These are phyloP conservation scores for Grosmannia clavigera DNA, from an alignment of 2,329 filamentous ascomycete genomes.

Conservation along the genomic window DNA sequence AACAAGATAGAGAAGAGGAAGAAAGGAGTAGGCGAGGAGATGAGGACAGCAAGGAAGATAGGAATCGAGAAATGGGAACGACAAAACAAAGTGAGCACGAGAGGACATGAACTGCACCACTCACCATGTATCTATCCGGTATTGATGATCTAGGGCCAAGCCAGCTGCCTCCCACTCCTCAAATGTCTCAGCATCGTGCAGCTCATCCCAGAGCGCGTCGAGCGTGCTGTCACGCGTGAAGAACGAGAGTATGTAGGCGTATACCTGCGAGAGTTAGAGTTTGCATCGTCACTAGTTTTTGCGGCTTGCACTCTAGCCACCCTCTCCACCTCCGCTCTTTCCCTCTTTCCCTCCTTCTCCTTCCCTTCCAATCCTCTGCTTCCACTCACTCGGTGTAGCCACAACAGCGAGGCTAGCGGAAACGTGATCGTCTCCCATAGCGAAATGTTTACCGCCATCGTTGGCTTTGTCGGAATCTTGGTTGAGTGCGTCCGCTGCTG, in stretches of 20 bases:
- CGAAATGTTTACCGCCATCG: constrained; percentile 9
- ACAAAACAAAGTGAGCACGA: no score
- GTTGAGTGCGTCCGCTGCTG: not conserved
- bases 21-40: no score
- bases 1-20: not conserved
- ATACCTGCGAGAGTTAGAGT: constrained; percentile 1
- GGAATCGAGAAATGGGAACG: no score
- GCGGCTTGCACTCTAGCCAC: no score
- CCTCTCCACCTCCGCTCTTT: no score
- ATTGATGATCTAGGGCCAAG: constrained; percentile 65
- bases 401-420: constrained; percentile 9
- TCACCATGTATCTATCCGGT: constrained; percentile 60
- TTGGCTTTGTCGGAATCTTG: not conserved
- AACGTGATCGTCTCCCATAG: constrained; percentile 8
- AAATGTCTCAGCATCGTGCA: constrained; percentile 56
- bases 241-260: not conserved
- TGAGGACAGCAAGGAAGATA: no score
- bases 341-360: no score
- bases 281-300: not conserved
- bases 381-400: constrained; percentile 2
- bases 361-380: no score
- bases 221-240: constrained; percentile 6
- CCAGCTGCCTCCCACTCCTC: constrained; percentile 85
- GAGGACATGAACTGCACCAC: not conserved
- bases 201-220: constrained; percentile 42